phyloP scores from a whole-genome alignment of 139 green algal genomes.

The Volvox africanus region DNA sequence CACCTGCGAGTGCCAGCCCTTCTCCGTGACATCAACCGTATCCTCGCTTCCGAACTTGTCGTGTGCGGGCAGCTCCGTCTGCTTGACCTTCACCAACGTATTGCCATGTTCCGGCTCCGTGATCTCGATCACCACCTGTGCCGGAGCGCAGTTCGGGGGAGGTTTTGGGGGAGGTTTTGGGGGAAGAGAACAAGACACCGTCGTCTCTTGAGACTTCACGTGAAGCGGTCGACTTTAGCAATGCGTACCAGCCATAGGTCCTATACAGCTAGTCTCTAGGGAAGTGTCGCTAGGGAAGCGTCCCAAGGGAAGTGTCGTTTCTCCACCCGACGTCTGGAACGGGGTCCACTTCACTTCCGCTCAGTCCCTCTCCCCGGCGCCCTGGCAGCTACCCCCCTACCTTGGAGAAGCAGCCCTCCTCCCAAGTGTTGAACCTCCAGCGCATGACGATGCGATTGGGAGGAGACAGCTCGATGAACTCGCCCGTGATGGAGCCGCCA shows the following conservation, averaged over 20 bases:
- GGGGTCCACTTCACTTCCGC: not conserved
- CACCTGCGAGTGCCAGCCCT: slow-evolving; percentile 86
- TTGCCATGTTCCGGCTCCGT: slow-evolving; percentile 75
- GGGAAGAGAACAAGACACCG: too few relatives aligned
- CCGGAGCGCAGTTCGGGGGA: not conserved
- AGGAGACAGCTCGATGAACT: slow-evolving; percentile 74
- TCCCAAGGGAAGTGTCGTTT: not conserved
- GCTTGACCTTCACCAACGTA: slow-evolving; percentile 73
- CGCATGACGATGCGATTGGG: slow-evolving; percentile 73
- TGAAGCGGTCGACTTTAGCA: too few relatives aligned
- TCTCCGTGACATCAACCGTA: slow-evolving; percentile 70
- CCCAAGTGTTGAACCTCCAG: slow-evolving; percentile 93
- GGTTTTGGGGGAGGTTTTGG: not conserved
- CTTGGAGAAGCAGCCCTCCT: slow-evolving; percentile 72
- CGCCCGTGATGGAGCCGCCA: slow-evolving; percentile 57
- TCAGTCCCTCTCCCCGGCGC: not conserved
- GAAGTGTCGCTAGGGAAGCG: too few relatives aligned
- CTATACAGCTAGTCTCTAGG: too few relatives aligned
- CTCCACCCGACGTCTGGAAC: too few relatives aligned
- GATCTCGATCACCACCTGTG: slow-evolving; percentile 75
- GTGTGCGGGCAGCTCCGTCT: slow-evolving; percentile 82
- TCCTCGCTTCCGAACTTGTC: slow-evolving; percentile 86
- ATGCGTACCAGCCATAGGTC: too few relatives aligned
- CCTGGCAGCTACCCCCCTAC: slow-evolving; percentile 41
- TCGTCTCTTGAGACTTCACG: too few relatives aligned